phyloP scores from a whole-genome alignment of 176 grass and related monocot genomes.

The Echinochloa phyllopogon region DNA sequence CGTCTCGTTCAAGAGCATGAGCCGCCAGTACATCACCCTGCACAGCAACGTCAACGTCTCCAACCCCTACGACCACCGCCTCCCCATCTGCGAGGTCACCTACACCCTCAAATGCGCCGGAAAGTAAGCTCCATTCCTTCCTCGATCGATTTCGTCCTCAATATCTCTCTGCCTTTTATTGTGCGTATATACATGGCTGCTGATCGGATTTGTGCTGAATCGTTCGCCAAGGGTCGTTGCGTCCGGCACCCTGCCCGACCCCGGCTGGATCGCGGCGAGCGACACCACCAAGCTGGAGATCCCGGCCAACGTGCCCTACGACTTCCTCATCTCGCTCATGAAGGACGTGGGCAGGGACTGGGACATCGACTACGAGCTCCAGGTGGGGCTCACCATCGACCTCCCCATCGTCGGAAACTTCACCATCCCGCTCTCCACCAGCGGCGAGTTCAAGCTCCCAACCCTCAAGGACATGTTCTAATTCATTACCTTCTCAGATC shows the following conservation, averaged over 20 bases:
- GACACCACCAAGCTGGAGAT: slow-evolving; percentile 74
- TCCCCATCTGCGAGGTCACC: slow-evolving; percentile 81
- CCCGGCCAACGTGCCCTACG: slow-evolving; percentile 76
- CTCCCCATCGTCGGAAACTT: slow-evolving; percentile 73
- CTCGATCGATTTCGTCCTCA: too few species aligned
- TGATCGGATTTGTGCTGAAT: too few species aligned
- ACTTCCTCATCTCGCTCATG: slow-evolving; percentile 63
- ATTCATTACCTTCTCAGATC: background rate
- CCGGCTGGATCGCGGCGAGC: slow-evolving; percentile 75
- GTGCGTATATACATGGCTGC: too few species aligned
- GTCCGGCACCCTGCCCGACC: slow-evolving; percentile 72
- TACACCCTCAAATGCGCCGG: slow-evolving; percentile 70
- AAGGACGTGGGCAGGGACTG: slow-evolving; percentile 73
- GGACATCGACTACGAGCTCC: slow-evolving; percentile 83
- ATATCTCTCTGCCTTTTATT: too few species aligned
- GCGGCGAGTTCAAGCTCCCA: slow-evolving; percentile 88
- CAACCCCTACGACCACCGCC: slow-evolving; percentile 80
- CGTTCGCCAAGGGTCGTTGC: slow-evolving; percentile 35
- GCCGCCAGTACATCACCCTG: slow-evolving; percentile 64
- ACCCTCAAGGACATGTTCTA: slow-evolving; percentile 70
- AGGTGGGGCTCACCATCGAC: slow-evolving; percentile 70
- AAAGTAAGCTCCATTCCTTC: slow-evolving; percentile 35
- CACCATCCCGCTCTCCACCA: slow-evolving; percentile 75
- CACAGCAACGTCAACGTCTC: slow-evolving; percentile 77
- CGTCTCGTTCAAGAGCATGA: slow-evolving; percentile 65